Conservation (phyloP, 2,329 filamentous ascomycete species). For the Sordariomycetes sp. region DNA sequence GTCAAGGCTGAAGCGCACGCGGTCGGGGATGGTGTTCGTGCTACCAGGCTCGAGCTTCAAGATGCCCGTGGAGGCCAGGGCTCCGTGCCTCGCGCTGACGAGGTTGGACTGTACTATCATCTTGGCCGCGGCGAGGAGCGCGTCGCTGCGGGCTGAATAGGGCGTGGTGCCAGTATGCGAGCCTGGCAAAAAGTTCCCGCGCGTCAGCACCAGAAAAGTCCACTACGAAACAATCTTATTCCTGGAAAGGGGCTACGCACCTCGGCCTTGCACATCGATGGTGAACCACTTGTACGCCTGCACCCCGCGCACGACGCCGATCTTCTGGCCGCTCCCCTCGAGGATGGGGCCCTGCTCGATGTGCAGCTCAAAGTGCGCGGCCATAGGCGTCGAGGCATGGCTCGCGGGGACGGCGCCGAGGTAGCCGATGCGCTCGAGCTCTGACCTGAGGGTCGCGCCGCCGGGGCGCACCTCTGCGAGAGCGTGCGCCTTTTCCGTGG, state of each 20-base stretch:
- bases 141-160: constrained; percentile 17
- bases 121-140: constrained; percentile 18
- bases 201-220: too few species aligned
- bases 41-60: constrained; percentile 36
- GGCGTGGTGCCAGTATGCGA: constrained; percentile 19
- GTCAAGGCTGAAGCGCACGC: constrained; percentile 56
- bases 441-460: constrained; percentile 15
- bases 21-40: constrained; percentile 59
- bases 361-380: constrained; percentile 73
- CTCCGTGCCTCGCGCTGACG: constrained; percentile 13
- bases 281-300: constrained; percentile 20
- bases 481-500: constrained; percentile 47
- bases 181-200: constrained; percentile 11
- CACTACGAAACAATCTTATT: constrained; percentile 9
- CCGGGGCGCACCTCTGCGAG: constrained; percentile 43
- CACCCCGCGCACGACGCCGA: constrained; percentile 20
- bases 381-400: constrained; percentile 38
- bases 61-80: constrained; percentile 18
- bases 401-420: constrained; percentile 36
- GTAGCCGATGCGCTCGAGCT: constrained; percentile 63
- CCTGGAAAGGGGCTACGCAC: too few species aligned
- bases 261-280: too few species aligned
- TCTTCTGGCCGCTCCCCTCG: constrained; percentile 26
- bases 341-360: constrained; percentile 77
- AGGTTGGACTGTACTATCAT: constrained; percentile 19